Base-by-base conservation (phyloP, 2,329 filamentous ascomycete genomes). In the Aspergillus japonicus region DNA sequence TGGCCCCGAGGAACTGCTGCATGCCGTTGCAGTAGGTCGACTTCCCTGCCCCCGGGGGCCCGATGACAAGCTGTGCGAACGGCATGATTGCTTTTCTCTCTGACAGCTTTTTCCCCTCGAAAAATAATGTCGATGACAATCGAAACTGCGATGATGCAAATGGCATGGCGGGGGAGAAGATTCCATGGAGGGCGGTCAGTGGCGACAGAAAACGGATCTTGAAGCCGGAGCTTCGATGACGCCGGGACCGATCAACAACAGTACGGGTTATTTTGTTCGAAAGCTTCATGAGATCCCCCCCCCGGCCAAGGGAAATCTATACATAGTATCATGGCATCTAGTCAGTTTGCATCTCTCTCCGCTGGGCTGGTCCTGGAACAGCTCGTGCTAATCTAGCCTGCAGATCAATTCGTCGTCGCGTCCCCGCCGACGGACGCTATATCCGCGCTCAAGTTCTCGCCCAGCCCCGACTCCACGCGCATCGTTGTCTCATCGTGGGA, bases 21-120 rank as follows among this genome's bases (percentile, higher is more conserved):
- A 99, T 96, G 73, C 95, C 95, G 87, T 98, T 92, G 82, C 94
- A 98, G 75, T 96, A 97, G 7, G 95, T 99, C 65, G 92, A 97
- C 80, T 99, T 99, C 62, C 95, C 95, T 31, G 92, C 88, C 70
- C 95, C 95, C 6, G 95, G 95, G 66, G 93, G 94, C n/a, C 95
- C 95, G 69, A 96, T 87, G 42, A 96, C 87, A 48, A 97, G 87
- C 79, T 96, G 90, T n/a, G 81, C 82, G 60, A 86, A 85, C 5
- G 83, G 83, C 82, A 85, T 85, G 50, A 49, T 69, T 29, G 54
- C 11, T 35, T 35, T 12, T 5, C 33, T 35, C 26, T 35, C 33
- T 12, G 33, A 1, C 11, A 35, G 24, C 35, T 33, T 19, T 19
- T 16, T 26, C n/a, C 16, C 16, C n/a, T n/a, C 29, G 12, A 23